phyloP scores from a whole-genome alignment of 352 stramenopile species.

The Globisporangium abappressorium region DNA sequence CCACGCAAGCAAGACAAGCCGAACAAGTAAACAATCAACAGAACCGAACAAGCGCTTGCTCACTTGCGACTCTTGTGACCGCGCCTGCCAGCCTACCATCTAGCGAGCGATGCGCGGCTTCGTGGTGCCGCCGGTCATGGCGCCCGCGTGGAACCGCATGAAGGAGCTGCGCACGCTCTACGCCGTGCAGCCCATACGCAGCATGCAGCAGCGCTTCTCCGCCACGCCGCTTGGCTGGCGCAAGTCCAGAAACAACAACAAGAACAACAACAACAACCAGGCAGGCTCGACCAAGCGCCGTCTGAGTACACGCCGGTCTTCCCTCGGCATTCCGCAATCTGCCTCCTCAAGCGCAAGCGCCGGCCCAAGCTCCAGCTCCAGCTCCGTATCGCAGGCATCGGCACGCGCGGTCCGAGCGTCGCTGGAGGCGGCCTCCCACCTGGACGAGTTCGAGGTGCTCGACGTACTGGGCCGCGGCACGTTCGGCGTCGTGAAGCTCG shows the following conservation, averaged over 20 bases:
- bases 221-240: slow-evolving; percentile 28
- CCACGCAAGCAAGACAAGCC: not conserved
- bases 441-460: slow-evolving; percentile 59
- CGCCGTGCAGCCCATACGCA: slow-evolving; percentile 19
- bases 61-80: not conserved
- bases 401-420: slow-evolving; percentile 7
- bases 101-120: slow-evolving; percentile 13
- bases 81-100: not conserved
- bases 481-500: slow-evolving; percentile 70
- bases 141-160: slow-evolving; percentile 40
- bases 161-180: slow-evolving; percentile 32
- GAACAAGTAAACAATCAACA: not conserved
- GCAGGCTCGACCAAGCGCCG: slow-evolving; percentile 17
- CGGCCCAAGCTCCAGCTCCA: not conserved
- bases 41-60: not conserved
- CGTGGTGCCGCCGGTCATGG: slow-evolving; percentile 26
- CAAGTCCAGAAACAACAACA: slow-evolving; percentile 19
- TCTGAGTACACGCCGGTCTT: slow-evolving; percentile 20
- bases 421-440: slow-evolving; percentile 25
- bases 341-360: not conserved
- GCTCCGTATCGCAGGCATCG: not conserved
- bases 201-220: slow-evolving; percentile 31
- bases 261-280: slow-evolving; percentile 12
- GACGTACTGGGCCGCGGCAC: slow-evolving; percentile 62
- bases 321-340: slow-evolving; percentile 13